Evolutionary conservation across 2,329 filamentous ascomycete species (phyloP), one percentile per base, ranked within the genome.

Genomic region (Blumeria hordei): DNA sequence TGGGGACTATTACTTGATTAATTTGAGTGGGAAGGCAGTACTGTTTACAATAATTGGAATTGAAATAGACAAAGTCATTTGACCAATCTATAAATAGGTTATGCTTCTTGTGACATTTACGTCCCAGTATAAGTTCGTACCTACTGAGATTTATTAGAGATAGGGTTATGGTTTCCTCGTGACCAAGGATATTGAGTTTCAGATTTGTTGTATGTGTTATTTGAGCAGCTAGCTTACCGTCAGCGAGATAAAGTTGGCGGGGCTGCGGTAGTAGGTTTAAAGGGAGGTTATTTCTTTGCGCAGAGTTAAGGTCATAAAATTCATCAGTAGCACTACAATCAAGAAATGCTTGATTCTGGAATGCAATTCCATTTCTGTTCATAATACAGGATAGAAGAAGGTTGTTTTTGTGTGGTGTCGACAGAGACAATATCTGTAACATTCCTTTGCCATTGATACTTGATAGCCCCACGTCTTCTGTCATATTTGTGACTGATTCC

Each of bases 261-360:
- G 49, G 33, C 50, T 53, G 35, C 14, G 34, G n/a, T 11, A 53
- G 50, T 39, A 21, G 14, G 16, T 53, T 53, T 18, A 53, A 21
- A 41, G 50, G 50, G 6, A 53, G 50, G 12, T 28, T 36, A 37
- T 53, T 53, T 21, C 35, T 18, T 53, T 53, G 50, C 34, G 34
- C 50, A 53, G 50, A 53, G 18, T 53, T 32, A 53, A 53, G 35
- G 34, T 53, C n/a, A 18, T 53, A 53, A 41, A 53, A 53, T 39
- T 28, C 34, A 41, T 53, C 50, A 53, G 50, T 39, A 39, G 50
- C 50, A 28, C 34, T n/a, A 28, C 34, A 53, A 53, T 39, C 49
- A 39, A 39, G 35, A 53, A 39, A 53, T 41, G 50, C 35, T 53
- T 39, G 50, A 6, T 10, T 39, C 18, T 53, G 50, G 28, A 39